A percentile compares a stretch with the other conserved stretches of the same genome.
Evolutionary conservation across 129 eudicot genomes (phyloP).

Genomic region (Kitagawia praeruptora): DNA sequence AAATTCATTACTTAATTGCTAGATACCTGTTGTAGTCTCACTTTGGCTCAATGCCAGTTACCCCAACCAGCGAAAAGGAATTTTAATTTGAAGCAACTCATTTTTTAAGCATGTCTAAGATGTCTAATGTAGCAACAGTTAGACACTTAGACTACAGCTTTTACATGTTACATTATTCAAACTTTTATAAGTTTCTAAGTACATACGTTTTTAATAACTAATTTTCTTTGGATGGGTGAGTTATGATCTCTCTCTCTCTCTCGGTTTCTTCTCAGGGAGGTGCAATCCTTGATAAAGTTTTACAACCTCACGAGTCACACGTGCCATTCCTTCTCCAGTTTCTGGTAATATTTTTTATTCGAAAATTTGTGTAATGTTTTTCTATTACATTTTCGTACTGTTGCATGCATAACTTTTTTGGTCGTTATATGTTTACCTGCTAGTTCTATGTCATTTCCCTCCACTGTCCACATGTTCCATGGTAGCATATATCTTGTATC

Average conservation of each 20-base stretch:
- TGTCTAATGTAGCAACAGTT: not conserved
- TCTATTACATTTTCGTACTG: not conserved
- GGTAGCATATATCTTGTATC: not conserved
- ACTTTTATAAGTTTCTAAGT: not conserved
- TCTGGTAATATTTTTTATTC: conserved; percentile 41
- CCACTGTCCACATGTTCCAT: not conserved
- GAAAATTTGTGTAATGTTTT: not conserved
- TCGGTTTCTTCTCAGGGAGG: conserved; percentile 47
- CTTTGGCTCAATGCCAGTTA: not conserved
- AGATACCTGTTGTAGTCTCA: not conserved
- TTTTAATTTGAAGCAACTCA: not conserved
- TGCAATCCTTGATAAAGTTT: conserved; percentile 57
- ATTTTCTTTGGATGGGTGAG: not conserved
- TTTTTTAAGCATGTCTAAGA: not conserved
- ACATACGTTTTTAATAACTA: not conserved
- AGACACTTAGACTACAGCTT: not conserved
- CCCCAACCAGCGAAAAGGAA: not conserved
- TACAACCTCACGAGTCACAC: conserved; percentile 97
- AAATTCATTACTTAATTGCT: too few relatives aligned
- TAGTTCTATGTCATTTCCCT: not conserved
- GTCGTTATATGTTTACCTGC: not conserved
- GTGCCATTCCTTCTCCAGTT: conserved; percentile 94
- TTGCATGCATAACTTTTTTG: not conserved
- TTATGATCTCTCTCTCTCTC: not conserved
- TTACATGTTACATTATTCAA: not conserved